Evolutionary conservation across 495 filamentous ascomycete species (phyloP).

Genomic region (Collariella sp.): DNA sequence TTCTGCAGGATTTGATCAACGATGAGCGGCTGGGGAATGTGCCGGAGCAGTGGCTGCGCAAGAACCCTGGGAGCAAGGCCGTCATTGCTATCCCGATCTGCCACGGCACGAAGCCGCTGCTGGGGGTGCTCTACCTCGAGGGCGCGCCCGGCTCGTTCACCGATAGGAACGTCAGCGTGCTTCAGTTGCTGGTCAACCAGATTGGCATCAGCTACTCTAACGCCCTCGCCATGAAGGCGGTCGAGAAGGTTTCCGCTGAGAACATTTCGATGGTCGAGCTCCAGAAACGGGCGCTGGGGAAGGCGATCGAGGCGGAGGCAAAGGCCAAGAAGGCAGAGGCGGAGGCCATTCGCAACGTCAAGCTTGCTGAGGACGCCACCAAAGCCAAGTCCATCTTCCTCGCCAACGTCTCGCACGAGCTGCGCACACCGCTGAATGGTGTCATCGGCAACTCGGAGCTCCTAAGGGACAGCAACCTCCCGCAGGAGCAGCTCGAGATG

Average conservation of each 20-base stretch:
- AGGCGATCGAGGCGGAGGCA: constrained; percentile 70
- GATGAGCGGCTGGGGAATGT: constrained; percentile 86
- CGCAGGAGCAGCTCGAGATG: constrained; percentile 77
- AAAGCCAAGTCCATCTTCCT: constrained; percentile 89
- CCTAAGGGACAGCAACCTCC: constrained; percentile 66
- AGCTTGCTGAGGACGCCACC: constrained; percentile 83
- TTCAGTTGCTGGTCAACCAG: constrained; percentile 81
- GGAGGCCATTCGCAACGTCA: constrained; percentile 77
- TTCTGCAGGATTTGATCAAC: constrained; percentile 70
- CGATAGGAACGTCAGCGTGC: constrained; percentile 74
- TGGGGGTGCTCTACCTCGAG: constrained; percentile 81
- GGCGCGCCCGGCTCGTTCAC: constrained; percentile 80
- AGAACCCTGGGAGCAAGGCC: constrained; percentile 62
- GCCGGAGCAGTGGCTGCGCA: constrained; percentile 56
- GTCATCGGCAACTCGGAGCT: constrained; percentile 88
- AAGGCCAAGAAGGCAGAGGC: constrained; percentile 78
- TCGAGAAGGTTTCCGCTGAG: constrained; percentile 68
- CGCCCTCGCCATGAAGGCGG: constrained; percentile 70
- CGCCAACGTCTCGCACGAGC: constrained; percentile 82
- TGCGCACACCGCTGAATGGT: constrained; percentile 79
- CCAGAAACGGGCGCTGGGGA: constrained; percentile 71
- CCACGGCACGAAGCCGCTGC: constrained; percentile 62
- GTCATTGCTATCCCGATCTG: constrained; percentile 81
- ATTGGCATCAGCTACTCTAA: constrained; percentile 85
- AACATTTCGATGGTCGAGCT: constrained; percentile 83